phyloP scores from a whole-genome alignment of 495 filamentous ascomycete species.

The Xylaria scruposa region DNA sequence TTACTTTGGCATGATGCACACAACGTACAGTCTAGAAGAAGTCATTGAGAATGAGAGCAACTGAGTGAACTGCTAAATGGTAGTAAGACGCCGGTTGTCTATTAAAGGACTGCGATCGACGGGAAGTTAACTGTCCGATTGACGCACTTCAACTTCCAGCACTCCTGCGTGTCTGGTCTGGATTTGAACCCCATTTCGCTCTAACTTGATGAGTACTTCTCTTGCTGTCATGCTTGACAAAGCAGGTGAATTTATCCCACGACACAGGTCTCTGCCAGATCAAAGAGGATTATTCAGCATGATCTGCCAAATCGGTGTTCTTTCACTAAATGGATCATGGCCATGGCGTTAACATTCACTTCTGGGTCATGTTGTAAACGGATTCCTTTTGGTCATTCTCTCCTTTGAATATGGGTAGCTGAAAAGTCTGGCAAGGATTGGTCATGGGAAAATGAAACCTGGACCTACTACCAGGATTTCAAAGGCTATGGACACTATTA shows the following conservation, averaged over 20 bases:
- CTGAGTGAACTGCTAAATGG: not conserved
- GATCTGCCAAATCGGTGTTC: not conserved
- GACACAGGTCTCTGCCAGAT: too few relatives aligned
- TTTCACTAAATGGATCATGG: not conserved
- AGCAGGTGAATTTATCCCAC: not conserved
- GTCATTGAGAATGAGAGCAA: not conserved
- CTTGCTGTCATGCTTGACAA: constrained; percentile 1
- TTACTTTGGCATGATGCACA: not conserved
- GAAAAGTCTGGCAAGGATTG: too few relatives aligned
- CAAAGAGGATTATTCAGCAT: not conserved
- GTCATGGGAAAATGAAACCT: not conserved
- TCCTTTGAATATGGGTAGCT: too few relatives aligned
- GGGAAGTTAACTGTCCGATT: too few relatives aligned
- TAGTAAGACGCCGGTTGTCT: too few relatives aligned
- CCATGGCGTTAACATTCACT: not conserved
- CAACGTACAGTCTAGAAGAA: not conserved
- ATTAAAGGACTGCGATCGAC: too few relatives aligned
- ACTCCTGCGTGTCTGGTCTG: not conserved
- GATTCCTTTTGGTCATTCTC: not conserved
- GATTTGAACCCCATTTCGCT: not conserved
- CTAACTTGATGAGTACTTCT: not conserved
- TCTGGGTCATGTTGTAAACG: not conserved
- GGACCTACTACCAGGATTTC: not conserved
- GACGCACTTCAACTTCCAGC: not conserved
- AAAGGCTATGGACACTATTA: not conserved